Conservation (phyloP, 805 yeast genomes). For the Scheffersomyces coipomensis region DNA sequence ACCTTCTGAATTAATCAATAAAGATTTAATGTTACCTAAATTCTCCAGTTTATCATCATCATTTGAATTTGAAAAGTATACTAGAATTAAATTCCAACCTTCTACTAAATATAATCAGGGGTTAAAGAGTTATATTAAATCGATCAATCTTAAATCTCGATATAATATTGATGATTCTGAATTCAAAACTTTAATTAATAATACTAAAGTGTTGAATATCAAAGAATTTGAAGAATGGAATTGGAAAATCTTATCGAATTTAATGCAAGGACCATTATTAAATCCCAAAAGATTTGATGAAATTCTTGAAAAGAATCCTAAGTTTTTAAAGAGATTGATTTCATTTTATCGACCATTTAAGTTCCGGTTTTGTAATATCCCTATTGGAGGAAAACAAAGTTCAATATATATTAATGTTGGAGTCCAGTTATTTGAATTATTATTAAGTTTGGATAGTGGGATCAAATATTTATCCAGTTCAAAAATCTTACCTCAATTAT, state of each 20-base stretch:
- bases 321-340: conserved; percentile 77
- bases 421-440: conserved; percentile 64
- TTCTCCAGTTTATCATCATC: conserved; percentile 32
- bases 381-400: conserved; percentile 40
- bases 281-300: conserved; percentile 77
- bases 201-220: conserved; percentile 71
- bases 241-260: conserved; percentile 69
- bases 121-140: conserved; percentile 19
- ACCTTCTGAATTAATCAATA: conserved; percentile 43
- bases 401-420: conserved; percentile 71
- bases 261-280: conserved; percentile 82
- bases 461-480: conserved; percentile 63
- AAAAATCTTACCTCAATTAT: conserved; percentile 82
- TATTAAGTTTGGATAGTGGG: conserved; percentile 66
- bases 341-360: conserved; percentile 93
- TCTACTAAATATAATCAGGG: conserved; percentile 7
- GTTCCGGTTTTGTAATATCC: conserved; percentile 57
- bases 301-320: conserved; percentile 66
- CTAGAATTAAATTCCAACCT: conserved; percentile 19
- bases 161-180: conserved; percentile 56
- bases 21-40: conserved; percentile 10
- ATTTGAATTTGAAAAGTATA: conserved; percentile 48
- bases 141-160: conserved; percentile 18
- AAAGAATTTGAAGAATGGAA: conserved; percentile 86
- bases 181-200: conserved; percentile 62